phyloP scores from a whole-genome alignment of 805 yeast species.

The Myxozyma melibiosi region DNA sequence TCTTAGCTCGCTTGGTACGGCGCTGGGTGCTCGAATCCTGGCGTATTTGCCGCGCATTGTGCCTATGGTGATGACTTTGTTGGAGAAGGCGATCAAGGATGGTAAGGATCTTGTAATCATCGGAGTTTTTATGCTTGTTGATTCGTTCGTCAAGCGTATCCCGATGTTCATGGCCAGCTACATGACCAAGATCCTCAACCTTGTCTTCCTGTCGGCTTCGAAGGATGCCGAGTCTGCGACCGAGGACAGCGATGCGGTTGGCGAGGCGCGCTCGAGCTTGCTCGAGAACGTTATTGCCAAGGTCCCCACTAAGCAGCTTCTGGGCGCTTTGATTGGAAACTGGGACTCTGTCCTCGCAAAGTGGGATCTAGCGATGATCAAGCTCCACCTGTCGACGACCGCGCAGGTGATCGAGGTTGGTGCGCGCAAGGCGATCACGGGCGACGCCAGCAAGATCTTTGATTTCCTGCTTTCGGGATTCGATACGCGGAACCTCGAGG shows the following conservation, averaged over 20 bases:
- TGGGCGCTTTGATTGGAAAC: slow-evolving; percentile 61
- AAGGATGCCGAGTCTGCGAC: neutral
- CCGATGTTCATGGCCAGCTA: slow-evolving; percentile 82
- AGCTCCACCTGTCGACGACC: slow-evolving; percentile 55
- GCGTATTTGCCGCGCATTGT: slow-evolving; percentile 84
- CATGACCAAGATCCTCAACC: slow-evolving; percentile 60
- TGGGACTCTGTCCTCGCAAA: slow-evolving; percentile 54
- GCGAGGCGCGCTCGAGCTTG: slow-evolving; percentile 51
- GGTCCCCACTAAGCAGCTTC: slow-evolving; percentile 64
- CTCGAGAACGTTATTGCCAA: slow-evolving; percentile 64
- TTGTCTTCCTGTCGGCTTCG: slow-evolving; percentile 44
- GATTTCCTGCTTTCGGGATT: slow-evolving; percentile 24
- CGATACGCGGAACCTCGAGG: slow-evolving; percentile 43
- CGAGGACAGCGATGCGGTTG: slow-evolving; percentile 21
- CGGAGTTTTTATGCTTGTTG: slow-evolving; percentile 68
- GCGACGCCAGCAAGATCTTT: slow-evolving; percentile 23
- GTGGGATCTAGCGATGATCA: slow-evolving; percentile 52
- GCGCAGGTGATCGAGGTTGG: slow-evolving; percentile 19
- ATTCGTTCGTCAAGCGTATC: slow-evolving; percentile 75
- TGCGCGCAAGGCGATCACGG: slow-evolving; percentile 23
- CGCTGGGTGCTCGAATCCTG: slow-evolving; percentile 82
- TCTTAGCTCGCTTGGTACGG: slow-evolving; percentile 61
- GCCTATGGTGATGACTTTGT: slow-evolving; percentile 68
- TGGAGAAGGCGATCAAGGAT: slow-evolving; percentile 48
- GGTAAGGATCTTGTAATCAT: slow-evolving; percentile 57